These are phyloP conservation scores for Saussurea involucrata DNA, from an alignment of 129 eudicot genomes.

Conservation along the genomic window DNA sequence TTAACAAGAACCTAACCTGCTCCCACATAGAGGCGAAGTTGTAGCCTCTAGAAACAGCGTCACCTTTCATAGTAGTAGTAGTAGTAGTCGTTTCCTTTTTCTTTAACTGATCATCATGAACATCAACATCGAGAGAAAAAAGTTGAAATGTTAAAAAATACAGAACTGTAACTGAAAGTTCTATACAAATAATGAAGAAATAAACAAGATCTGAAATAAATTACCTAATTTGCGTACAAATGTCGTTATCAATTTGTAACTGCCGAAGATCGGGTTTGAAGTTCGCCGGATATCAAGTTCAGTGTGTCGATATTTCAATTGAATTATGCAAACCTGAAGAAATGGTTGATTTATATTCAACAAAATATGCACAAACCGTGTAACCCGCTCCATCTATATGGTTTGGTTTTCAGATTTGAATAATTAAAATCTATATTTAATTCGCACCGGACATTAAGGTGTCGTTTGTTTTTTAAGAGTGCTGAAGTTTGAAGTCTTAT, in stretches of 20 bases:
- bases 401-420: no score
- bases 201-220: constrained; percentile 15
- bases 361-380: no score
- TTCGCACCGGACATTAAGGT: no score
- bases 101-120: constrained; percentile 3
- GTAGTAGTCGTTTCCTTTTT: constrained; percentile 14
- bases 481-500: no score
- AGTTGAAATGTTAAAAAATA: constrained; percentile 6
- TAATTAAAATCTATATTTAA: no score
- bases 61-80: no score
- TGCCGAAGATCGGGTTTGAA: not conserved
- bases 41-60: constrained; percentile 85
- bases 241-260: not conserved
- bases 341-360: no score
- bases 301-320: constrained; percentile 8
- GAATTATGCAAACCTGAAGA: not conserved
- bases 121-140: not conserved
- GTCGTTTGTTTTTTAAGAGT: no score
- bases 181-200: not conserved
- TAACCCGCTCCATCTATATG: no score
- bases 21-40: constrained; percentile 90
- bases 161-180: constrained; percentile 2
- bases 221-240: constrained; percentile 14
- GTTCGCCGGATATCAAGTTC: constrained; percentile 12
- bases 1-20: constrained; percentile 47